phyloP scores from a whole-genome alignment of 2,329 filamentous ascomycete species.

The Colletotrichum sp. region DNA sequence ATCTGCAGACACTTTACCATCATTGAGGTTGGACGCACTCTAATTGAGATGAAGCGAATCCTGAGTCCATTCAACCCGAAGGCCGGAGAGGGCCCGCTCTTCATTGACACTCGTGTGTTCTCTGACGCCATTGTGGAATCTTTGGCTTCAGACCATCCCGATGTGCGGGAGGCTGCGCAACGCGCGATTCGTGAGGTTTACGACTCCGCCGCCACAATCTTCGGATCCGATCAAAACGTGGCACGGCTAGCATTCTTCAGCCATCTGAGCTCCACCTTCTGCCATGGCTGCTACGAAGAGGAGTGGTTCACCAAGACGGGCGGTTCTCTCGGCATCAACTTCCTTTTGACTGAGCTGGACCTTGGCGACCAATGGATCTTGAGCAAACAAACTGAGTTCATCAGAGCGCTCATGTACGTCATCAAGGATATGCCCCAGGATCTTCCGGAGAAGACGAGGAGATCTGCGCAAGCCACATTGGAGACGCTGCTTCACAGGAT shows the following conservation, averaged over 20 bases:
- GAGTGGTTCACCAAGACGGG: constrained; percentile 99
- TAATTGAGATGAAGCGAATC: constrained; percentile 79
- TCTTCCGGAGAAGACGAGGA: constrained; percentile 86
- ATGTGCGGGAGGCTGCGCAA: constrained; percentile 84
- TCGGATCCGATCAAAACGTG: constrained; percentile 75
- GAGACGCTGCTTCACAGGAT: constrained; percentile 80
- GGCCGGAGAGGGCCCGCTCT: constrained; percentile 85
- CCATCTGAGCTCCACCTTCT: constrained; percentile 82
- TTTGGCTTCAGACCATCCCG: constrained; percentile 81
- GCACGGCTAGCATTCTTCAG: constrained; percentile 84
- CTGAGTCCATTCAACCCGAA: constrained; percentile 83
- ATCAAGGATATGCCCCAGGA: constrained; percentile 98
- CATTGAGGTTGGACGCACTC: constrained; percentile 84
- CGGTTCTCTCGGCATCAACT: constrained; percentile 87
- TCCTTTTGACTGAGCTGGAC: constrained; percentile 83
- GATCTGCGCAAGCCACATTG: constrained; percentile 82
- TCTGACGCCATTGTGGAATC: constrained; percentile 91
- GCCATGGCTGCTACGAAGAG: constrained; percentile 94
- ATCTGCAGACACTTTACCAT: constrained; percentile 90
- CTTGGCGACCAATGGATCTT: constrained; percentile 85
- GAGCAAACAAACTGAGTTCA: constrained; percentile 84
- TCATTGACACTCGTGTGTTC: constrained; percentile 84
- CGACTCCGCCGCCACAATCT: constrained; percentile 77
- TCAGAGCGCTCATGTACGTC: constrained; percentile 91
- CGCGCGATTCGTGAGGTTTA: constrained; percentile 79